Conservation (phyloP, 371 early-diverging fungal species). For the Zopfochytrium polystomum region DNA sequence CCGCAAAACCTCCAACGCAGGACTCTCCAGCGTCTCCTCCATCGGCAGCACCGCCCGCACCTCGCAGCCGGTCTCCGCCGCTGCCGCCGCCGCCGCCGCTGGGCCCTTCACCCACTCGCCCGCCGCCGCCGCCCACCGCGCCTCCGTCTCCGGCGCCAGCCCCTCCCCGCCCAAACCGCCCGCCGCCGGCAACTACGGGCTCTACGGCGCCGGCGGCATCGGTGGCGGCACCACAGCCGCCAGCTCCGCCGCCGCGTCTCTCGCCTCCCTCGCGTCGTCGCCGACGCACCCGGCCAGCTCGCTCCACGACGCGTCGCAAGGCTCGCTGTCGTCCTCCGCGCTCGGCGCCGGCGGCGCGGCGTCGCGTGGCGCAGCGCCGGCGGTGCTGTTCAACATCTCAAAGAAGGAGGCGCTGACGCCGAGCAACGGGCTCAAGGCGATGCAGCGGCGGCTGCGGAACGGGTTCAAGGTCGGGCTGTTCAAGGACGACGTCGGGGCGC, state of each 20-base stretch:
- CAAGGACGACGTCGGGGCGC: slow-evolving; percentile 50
- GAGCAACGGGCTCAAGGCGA: slow-evolving; percentile 43
- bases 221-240: neutral
- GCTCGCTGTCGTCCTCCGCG: neutral
- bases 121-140: slow-evolving; percentile 11
- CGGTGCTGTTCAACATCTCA: slow-evolving; percentile 45
- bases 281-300: neutral
- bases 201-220: slow-evolving; percentile 1
- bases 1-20: too few species aligned
- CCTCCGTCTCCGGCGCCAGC: too few species aligned
- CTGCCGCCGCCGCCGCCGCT: too few species aligned
- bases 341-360: neutral
- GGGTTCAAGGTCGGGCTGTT: slow-evolving; percentile 46
- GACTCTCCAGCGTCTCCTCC: neutral
- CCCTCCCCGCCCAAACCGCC: too few species aligned
- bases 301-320: neutral
- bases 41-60: neutral
- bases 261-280: neutral
- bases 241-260: neutral
- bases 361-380: slow-evolving; percentile 12
- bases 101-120: neutral
- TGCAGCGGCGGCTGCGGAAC: slow-evolving; percentile 43
- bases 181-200: too few species aligned
- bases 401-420: slow-evolving; percentile 48
- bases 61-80: neutral